Base-by-base conservation (phyloP, 1,284 basidiomycete species). In the Naganishia liquefaciens region DNA sequence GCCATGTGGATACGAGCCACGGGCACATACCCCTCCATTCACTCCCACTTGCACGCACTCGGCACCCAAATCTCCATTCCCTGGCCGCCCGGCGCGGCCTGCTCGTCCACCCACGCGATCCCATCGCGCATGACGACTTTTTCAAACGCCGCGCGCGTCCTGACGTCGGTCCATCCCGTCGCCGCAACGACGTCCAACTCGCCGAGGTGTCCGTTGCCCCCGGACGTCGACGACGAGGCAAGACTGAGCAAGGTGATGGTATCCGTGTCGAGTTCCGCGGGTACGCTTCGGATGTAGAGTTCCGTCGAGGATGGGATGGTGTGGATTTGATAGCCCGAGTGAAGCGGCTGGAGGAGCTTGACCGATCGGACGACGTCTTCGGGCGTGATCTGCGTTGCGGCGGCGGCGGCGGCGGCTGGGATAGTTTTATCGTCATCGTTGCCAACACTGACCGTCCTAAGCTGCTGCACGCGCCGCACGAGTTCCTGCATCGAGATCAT, bases 91-190 rank as follows among this genome's bases (percentile, higher is more conserved):
- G 9, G 25, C 5, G 86, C 84, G 66, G 88, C 89, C 76, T 93
- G 91, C 46, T 90, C 87, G 74, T 99, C 95, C 39, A 98, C 76
- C 95, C 95, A 99, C 62, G 92, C 93, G 47, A 96, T 81, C 0
- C 93, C 95, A 70, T 98, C 93, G 39, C 88, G 82, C 70, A 93
- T 82, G 15, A 93, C 83, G 86, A 95, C 93, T 70, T 94, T 93
- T 68, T 93, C 88, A 71, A 99, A 77, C 2, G 89, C 92, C 5
- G 86, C 84, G 43, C 83, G 81, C 0, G 91, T 88, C 30, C 94
- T 82, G 21, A 90, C 88, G 43, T 82, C 76, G 0, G 85, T 84
- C 95, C 95, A 98, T 3, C 86, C 87, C n/a, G 84, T 84, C 51
- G 70, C 76, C 30, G 76, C 75, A 39, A 87, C 82, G 21, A 92